Evolutionary conservation across 257 asterid genomes (phyloP).

Genomic region (Solanum ahanhuiri): DNA sequence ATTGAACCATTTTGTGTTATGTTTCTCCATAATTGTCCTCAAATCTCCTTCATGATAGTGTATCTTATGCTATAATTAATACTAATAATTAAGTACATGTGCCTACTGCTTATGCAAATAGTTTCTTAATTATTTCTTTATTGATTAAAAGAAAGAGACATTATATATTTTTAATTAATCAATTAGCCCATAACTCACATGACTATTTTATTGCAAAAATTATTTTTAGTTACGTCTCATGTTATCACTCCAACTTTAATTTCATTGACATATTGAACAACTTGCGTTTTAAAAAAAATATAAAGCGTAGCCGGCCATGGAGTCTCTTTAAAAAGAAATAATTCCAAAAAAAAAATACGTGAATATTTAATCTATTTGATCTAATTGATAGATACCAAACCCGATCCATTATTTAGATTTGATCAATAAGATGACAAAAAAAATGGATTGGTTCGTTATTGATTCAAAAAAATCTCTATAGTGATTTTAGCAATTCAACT

Average conservation of each 20-base stretch:
- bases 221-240: not conserved
- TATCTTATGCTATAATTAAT: not conserved
- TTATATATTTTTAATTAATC: slow-evolving; percentile 6
- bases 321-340: too few relatives aligned
- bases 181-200: not conserved
- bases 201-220: not conserved
- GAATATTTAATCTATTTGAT: too few relatives aligned
- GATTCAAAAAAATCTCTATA: not conserved
- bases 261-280: not conserved
- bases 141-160: not conserved
- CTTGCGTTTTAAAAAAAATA: too few relatives aligned
- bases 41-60: not conserved
- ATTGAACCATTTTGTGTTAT: slow-evolving; percentile 28
- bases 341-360: too few relatives aligned
- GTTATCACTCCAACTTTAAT: not conserved
- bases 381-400: too few relatives aligned
- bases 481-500: too few relatives aligned
- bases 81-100: not conserved
- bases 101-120: not conserved
- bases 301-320: too few relatives aligned
- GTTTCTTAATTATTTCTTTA: not conserved
- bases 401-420: not conserved
- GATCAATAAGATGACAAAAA: not conserved
- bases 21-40: slow-evolving; percentile 7
- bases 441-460: not conserved